phyloP scores from a whole-genome alignment of 495 filamentous ascomycete genomes.

The Penicillium verhagenii region DNA sequence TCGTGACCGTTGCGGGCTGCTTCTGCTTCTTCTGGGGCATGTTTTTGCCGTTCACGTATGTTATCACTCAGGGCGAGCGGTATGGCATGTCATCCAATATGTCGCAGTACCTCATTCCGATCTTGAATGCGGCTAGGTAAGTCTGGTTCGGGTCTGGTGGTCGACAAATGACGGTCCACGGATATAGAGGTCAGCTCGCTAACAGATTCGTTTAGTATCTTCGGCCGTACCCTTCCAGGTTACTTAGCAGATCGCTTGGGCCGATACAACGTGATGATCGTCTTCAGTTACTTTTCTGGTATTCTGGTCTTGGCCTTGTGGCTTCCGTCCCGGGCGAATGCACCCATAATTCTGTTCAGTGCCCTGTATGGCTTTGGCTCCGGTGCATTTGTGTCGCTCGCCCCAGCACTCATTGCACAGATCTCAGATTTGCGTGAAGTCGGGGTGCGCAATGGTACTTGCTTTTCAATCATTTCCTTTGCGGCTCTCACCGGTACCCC shows the following conservation, averaged over 20 bases:
- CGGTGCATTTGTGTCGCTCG: constrained; percentile 67
- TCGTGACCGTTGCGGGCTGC: constrained; percentile 44
- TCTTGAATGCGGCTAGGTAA: constrained; percentile 70
- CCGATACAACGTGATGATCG: constrained; percentile 70
- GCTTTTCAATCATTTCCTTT: constrained; percentile 62
- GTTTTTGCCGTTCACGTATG: constrained; percentile 72
- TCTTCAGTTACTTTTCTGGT: constrained; percentile 56
- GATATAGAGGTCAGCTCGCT: neutral
- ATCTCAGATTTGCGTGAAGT: constrained; percentile 73
- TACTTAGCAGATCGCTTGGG: constrained; percentile 70
- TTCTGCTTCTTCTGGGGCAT: constrained; percentile 72
- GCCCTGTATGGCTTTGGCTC: constrained; percentile 71
- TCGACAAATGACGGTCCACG: too few relatives aligned
- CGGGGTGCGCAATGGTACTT: constrained; percentile 66
- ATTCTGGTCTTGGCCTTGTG: constrained; percentile 69
- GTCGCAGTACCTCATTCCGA: constrained; percentile 64
- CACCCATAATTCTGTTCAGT: constrained; percentile 63
- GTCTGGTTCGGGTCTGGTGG: too few relatives aligned
- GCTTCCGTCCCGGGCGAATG: constrained; percentile 60
- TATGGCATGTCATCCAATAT: constrained; percentile 59
- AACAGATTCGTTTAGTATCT: constrained; percentile 42
- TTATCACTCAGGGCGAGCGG: constrained; percentile 56
- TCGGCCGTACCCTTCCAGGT: constrained; percentile 74
- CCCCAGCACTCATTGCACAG: constrained; percentile 60
- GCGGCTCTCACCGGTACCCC: constrained; percentile 69